A percentile compares a stretch with the other conserved stretches of the same genome.
Evolutionary conservation across 768 basidiomycete genomes (phyloP).

Genomic region (Cyathus striatus): DNA sequence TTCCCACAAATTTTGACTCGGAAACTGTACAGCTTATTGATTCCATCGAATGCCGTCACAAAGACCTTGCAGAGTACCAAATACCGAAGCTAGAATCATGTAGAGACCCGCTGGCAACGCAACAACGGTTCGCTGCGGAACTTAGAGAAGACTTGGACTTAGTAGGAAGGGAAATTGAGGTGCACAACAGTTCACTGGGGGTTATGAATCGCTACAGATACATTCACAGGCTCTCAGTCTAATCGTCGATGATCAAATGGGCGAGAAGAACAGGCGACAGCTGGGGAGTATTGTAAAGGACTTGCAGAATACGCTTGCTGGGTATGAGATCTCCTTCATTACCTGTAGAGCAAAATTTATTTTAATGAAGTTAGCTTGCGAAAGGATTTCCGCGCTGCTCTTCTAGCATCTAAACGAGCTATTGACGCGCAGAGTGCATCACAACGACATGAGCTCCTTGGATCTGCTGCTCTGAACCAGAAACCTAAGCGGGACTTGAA

Average conservation of each 20-base stretch:
- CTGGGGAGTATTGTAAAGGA: slow-evolving; percentile 45
- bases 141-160: slow-evolving; percentile 70
- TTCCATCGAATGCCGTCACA: slow-evolving; percentile 47
- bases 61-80: slow-evolving; percentile 64
- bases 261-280: slow-evolving; percentile 44
- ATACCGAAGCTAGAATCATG: slow-evolving; percentile 71
- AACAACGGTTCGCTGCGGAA: slow-evolving; percentile 72
- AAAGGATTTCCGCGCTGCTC: slow-evolving; percentile 59
- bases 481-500: slow-evolving; percentile 31
- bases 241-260: slow-evolving; percentile 67
- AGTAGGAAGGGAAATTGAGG: slow-evolving; percentile 65
- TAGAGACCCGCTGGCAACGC: slow-evolving; percentile 60
- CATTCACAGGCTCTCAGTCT: slow-evolving; percentile 55
- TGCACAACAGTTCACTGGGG: slow-evolving; percentile 18
- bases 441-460: slow-evolving; percentile 65
- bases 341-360: neutral
- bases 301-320: slow-evolving; percentile 39
- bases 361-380: slow-evolving; percentile 38
- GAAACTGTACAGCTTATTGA: slow-evolving; percentile 47
- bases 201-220: slow-evolving; percentile 5
- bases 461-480: slow-evolving; percentile 42
- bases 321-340: slow-evolving; percentile 32
- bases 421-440: slow-evolving; percentile 60
- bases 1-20: slow-evolving; percentile 48
- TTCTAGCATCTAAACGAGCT: slow-evolving; percentile 67